phyloP scores from a whole-genome alignment of 768 basidiomycete genomes.

The Suillus cothurnatus region DNA sequence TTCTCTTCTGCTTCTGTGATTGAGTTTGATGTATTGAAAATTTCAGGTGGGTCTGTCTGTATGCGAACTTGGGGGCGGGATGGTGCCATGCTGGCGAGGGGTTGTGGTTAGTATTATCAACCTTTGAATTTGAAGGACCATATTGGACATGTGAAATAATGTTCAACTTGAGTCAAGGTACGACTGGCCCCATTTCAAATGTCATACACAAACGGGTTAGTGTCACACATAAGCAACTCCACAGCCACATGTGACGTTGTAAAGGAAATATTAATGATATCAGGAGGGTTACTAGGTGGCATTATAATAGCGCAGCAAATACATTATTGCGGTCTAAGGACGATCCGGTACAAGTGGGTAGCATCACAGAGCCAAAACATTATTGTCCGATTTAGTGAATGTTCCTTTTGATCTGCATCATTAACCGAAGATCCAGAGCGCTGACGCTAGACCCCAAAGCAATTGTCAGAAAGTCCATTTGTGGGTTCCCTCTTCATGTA shows the following conservation, averaged over 20 bases:
- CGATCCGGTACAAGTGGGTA: too few species aligned
- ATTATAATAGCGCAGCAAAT: neutral
- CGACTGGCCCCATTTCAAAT: neutral
- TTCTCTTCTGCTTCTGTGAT: neutral
- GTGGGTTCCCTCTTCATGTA: neutral
- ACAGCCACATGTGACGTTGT: too few species aligned
- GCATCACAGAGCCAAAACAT: neutral
- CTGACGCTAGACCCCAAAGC: neutral
- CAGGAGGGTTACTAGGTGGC: neutral
- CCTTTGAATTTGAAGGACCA: too few species aligned
- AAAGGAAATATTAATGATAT: too few species aligned
- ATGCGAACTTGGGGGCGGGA: conserved; percentile 5
- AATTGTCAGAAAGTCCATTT: neutral
- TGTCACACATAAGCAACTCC: too few species aligned
- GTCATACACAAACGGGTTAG: too few species aligned
- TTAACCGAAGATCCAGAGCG: neutral
- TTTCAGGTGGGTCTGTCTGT: neutral
- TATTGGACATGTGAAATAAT: too few species aligned
- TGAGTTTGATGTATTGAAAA: too few species aligned
- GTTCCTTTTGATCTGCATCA: neutral
- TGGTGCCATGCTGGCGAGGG: neutral
- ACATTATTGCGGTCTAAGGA: neutral
- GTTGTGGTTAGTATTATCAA: too few species aligned
- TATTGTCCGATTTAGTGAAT: neutral
- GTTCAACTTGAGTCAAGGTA: neutral